Conservation (phyloP, 2,329 filamentous ascomycete species). For the Cladosporium sp. region DNA sequence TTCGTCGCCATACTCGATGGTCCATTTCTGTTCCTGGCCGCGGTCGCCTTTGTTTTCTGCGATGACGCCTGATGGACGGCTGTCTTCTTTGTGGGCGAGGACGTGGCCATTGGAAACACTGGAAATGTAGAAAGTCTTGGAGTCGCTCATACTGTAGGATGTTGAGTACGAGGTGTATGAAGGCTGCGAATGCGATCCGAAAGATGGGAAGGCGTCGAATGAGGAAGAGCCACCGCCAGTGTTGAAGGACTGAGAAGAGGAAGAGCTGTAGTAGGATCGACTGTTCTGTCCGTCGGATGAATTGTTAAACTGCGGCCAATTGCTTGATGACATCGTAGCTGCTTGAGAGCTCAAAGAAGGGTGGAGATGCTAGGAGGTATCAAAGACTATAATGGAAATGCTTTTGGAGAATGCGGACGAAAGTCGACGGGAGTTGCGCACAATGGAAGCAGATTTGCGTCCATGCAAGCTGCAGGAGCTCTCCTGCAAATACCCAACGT, state of each 20-base stretch:
- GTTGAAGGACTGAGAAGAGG: background rate
- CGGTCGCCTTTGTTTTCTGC: constrained; percentile 11
- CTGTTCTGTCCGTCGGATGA: background rate
- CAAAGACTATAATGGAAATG: no score
- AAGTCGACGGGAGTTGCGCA: no score
- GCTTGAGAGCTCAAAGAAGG: no score
- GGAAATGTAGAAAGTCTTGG: constrained; percentile 2
- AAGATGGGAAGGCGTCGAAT: constrained; percentile 1
- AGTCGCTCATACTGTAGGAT: background rate
- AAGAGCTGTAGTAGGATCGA: background rate
- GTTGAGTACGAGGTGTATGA: background rate
- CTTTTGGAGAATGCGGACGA: no score
- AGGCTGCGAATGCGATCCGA: background rate
- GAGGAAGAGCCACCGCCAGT: background rate
- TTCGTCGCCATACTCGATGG: constrained; percentile 4
- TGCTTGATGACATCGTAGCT: background rate
- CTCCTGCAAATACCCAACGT: background rate
- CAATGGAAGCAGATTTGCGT: no score
- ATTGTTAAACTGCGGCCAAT: background rate
- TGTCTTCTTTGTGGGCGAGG: background rate
- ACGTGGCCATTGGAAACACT: constrained; percentile 10
- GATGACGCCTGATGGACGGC: background rate
- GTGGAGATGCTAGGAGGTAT: no score
- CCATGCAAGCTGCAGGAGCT: no score
- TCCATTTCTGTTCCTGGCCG: constrained; percentile 11